These are phyloP conservation scores for Mikania micrantha DNA, from an alignment of 129 eudicot species.

Conservation along the genomic window DNA sequence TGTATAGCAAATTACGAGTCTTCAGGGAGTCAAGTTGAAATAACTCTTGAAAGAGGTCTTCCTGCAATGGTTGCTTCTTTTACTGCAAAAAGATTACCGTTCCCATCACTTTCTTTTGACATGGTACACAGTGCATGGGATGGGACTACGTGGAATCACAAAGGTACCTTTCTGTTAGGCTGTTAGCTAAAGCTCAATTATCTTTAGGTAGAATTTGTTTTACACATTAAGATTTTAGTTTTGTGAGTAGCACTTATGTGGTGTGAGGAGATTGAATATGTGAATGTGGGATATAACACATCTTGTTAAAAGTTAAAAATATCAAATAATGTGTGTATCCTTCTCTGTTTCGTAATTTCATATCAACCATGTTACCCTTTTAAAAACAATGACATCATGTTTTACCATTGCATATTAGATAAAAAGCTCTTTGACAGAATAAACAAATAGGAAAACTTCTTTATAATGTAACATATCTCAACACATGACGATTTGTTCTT, in stretches of 20 bases:
- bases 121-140: slow-evolving; percentile 96
- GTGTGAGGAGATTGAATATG: not conserved
- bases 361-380: too few species aligned
- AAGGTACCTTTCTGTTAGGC: slow-evolving; percentile 59
- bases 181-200: not conserved
- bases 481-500: not conserved
- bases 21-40: slow-evolving; percentile 98
- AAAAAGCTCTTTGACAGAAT: not conserved
- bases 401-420: too few species aligned
- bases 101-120: slow-evolving; percentile 88
- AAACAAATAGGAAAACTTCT: not conserved
- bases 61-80: slow-evolving; percentile 96
- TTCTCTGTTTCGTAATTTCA: too few species aligned
- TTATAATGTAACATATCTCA: not conserved
- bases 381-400: too few species aligned
- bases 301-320: not conserved
- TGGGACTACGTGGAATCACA: slow-evolving; percentile 73
- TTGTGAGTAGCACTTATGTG: slow-evolving; percentile 13
- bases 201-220: not conserved
- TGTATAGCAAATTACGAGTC: slow-evolving; percentile 91
- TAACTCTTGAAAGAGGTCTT: slow-evolving; percentile 96
- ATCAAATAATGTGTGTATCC: not conserved
- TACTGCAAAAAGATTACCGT: slow-evolving; percentile 70
- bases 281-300: not conserved
- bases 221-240: not conserved